These are phyloP conservation scores for Calycina herbarum DNA, from an alignment of 2,329 filamentous ascomycete species.

Conservation along the genomic window DNA sequence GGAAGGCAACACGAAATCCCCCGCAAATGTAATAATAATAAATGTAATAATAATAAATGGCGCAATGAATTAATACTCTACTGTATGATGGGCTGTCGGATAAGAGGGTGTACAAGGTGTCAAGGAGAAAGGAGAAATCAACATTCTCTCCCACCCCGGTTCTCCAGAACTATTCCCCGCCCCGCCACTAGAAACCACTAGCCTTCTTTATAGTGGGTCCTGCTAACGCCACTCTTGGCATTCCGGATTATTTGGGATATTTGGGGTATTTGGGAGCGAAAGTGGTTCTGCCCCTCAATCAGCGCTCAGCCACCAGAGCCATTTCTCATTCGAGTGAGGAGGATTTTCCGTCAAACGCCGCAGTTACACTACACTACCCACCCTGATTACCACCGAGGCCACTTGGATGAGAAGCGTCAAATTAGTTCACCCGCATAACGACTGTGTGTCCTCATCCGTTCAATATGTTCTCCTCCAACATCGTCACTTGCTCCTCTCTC, in stretches of 20 bases:
- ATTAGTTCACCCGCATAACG: neutral
- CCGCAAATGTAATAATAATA: neutral
- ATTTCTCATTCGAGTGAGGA: constrained; percentile 6
- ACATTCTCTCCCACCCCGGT: neutral
- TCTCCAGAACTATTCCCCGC: constrained; percentile 5
- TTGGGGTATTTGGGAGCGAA: constrained; percentile 8
- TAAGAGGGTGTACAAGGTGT: neutral
- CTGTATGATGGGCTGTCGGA: neutral
- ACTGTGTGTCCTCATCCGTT: neutral
- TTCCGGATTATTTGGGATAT: constrained; percentile 22
- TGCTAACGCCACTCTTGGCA: constrained; percentile 8
- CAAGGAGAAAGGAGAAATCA: neutral
- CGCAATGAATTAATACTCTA: neutral
- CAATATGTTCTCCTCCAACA: constrained; percentile 9
- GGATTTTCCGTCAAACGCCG: constrained; percentile 18
- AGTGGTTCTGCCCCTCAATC: constrained; percentile 21
- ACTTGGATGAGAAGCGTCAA: neutral
- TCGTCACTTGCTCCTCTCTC: constrained; percentile 12
- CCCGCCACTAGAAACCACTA: neutral
- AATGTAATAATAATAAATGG: constrained; percentile 2
- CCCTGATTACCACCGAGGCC: neutral
- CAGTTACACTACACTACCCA: neutral
- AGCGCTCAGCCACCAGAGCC: neutral
- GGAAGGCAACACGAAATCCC: neutral
- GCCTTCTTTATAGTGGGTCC: neutral